phyloP scores from a whole-genome alignment of 495 filamentous ascomycete genomes.

The Penicillium roqueforti region DNA sequence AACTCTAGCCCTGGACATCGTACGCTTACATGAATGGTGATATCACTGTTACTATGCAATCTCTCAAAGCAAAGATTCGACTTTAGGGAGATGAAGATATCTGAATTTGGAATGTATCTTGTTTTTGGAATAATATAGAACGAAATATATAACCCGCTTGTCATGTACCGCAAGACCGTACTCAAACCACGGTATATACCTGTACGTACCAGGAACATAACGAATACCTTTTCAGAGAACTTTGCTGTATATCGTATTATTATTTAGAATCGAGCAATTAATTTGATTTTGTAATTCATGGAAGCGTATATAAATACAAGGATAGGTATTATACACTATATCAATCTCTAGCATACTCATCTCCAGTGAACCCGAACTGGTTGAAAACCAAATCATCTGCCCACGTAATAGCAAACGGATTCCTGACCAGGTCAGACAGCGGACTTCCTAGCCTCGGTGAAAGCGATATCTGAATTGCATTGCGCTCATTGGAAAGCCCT shows the following conservation, averaged over 20 bases:
- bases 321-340: background rate
- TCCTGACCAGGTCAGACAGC: background rate
- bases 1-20: no score
- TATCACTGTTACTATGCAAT: background rate
- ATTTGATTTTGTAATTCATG: background rate
- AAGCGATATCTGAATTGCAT: background rate
- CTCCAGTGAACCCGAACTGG: background rate
- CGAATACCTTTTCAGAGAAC: background rate
- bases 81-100: background rate
- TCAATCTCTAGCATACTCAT: background rate
- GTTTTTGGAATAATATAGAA: background rate
- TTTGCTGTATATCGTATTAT: background rate
- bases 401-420: background rate
- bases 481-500: conserved; percentile 2
- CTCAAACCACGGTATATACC: conserved; percentile 1
- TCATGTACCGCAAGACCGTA: conserved; percentile 3
- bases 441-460: background rate
- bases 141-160: background rate
- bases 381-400: background rate
- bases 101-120: background rate
- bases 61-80: background rate
- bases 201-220: conserved; percentile 3
- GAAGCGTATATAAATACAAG: background rate
- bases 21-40: no score
- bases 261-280: background rate